Evolutionary conservation across 108 stramenopile genomes (phyloP).

Genomic region (Cyclotella choctawhatcheeana): DNA sequence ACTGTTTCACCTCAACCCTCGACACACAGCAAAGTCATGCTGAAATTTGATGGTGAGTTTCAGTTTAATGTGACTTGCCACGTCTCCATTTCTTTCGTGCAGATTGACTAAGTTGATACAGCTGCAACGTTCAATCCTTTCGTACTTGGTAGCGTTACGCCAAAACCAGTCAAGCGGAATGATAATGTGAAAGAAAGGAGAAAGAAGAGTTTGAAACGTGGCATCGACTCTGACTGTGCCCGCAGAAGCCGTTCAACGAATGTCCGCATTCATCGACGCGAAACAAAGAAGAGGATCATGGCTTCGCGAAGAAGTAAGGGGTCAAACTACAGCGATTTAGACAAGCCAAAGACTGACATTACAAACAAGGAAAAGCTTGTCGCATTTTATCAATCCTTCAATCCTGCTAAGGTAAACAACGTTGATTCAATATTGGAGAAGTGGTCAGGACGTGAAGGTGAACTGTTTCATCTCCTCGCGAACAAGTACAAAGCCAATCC

Average conservation of each 20-base stretch:
- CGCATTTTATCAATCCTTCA: neutral
- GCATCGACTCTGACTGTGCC: neutral
- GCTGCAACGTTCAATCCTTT: constrained; percentile 7
- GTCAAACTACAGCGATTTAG: neutral
- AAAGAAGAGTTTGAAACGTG: constrained; percentile 5
- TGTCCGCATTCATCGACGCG: neutral
- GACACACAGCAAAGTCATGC: no score
- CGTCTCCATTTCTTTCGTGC: no score
- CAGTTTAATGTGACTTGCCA: no score
- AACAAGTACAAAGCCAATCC: constrained; percentile 10
- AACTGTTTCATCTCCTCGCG: neutral
- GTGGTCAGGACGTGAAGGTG: constrained; percentile 2
- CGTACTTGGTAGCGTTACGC: neutral
- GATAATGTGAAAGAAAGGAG: neutral
- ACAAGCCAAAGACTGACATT: neutral
- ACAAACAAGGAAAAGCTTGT: constrained; percentile 1
- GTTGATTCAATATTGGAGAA: constrained; percentile 6
- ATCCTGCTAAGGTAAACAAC: constrained; percentile 1
- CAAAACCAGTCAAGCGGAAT: neutral
- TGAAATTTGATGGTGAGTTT: constrained; percentile 8
- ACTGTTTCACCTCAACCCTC: no score
- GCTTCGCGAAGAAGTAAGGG: neutral
- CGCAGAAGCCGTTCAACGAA: neutral
- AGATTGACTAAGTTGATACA: no score
- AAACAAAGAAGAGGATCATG: neutral